A percentile compares a stretch with the other conserved stretches of the same genome.
Evolutionary conservation across 1,284 basidiomycete genomes (phyloP).

Genomic region (Lignosus rhinocerotis): DNA sequence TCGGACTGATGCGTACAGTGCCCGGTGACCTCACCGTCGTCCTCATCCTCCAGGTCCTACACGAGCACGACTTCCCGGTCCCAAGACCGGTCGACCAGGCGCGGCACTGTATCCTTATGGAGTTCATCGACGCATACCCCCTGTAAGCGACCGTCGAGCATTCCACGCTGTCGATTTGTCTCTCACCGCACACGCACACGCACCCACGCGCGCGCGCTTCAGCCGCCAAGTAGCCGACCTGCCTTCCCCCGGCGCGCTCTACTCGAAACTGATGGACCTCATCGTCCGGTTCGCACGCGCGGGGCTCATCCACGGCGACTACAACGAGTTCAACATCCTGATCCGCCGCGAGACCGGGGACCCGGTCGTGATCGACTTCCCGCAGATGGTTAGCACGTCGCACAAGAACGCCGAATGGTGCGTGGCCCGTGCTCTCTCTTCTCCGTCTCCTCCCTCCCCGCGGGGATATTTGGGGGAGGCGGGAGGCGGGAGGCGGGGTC

Average conservation of each 20-base stretch:
- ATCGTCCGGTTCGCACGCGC: constrained; percentile 93
- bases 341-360: constrained; percentile 81
- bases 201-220: not conserved
- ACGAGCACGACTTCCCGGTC: constrained; percentile 93
- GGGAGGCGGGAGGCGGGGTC: not conserved
- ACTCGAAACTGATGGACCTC: constrained; percentile 92
- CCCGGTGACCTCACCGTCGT: not conserved
- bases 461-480: not conserved
- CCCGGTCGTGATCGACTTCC: constrained; percentile 97
- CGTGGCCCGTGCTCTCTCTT: constrained; percentile 29
- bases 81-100: constrained; percentile 94
- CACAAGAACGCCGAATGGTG: constrained; percentile 97
- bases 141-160: constrained; percentile 54
- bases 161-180: not conserved
- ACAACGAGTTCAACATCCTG: constrained; percentile 99
- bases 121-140: constrained; percentile 94
- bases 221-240: constrained; percentile 89
- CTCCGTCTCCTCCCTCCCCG: constrained; percentile 3
- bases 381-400: constrained; percentile 98
- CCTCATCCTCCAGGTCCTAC: constrained; percentile 65
- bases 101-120: constrained; percentile 95
- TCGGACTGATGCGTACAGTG: constrained; percentile 31
- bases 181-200: not conserved
- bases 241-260: constrained; percentile 85
- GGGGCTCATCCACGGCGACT: constrained; percentile 98